Evolutionary conservation across 345 rosid genomes (phyloP), one percentile per base, ranked within the genome.

Genomic region (Pseudoturritis turrita): DNA sequence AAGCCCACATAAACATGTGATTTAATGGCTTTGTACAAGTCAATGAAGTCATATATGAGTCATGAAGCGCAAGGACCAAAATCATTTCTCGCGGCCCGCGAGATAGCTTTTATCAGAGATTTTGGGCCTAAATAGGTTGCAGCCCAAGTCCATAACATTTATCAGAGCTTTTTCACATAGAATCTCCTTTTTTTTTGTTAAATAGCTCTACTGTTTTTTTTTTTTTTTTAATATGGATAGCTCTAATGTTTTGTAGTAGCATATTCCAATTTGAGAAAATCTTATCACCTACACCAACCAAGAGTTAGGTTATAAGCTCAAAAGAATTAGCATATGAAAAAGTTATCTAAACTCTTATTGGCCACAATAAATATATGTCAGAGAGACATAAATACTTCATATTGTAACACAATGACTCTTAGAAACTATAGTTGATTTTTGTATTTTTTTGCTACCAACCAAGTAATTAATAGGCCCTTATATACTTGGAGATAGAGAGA

Each of bases 401-500:
- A 23, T 10, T 33, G 55, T 26, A 19, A 35, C 37, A 25, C 9
- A 35, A 46, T 46, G 37, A 12, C 66, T 43, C 58, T 7, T 53
- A 11, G n/a, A 17, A 0, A 14, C 18, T 10, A 33, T 22, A 26
- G 31, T 28, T 50, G 44, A 39, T 3, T 13, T 29, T 1, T 18
- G 0, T 10, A 5, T 23, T 9, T 23, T 9, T 14, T 37, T 25
- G 67, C 31, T 26, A 70, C 58, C 56, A 70, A 60, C 59, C 21
- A 58, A 58, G 21, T 46, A 70, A 46, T 33, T 47, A 50, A 7
- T 31, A n/a, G 35, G 41, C 3, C 22, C 31, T 55, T 47, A 43
- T 35, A 44, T 15, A 61, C 35, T 62, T 71, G 60, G 60, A 15
- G 50, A 62, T 17, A 41, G 52, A 62, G 55, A 54, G 19, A 63